phyloP scores from a whole-genome alignment of 2,329 filamentous ascomycete species.

The Arthrobotrys iridis region DNA sequence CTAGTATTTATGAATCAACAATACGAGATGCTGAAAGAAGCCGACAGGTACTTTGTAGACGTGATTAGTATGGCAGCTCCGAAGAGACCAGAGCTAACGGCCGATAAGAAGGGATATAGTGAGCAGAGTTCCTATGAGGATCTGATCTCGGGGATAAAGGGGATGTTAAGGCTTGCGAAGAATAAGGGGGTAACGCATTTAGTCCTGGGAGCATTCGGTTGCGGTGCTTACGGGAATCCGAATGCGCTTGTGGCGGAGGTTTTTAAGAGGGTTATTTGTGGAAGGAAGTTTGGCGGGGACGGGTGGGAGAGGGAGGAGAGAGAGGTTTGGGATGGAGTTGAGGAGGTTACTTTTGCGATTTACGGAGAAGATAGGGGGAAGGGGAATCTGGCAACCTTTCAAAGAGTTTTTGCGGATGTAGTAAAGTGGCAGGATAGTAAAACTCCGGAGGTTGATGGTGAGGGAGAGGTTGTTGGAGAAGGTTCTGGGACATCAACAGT shows the following conservation, averaged over 20 bases:
- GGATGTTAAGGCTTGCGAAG: constrained; percentile 67
- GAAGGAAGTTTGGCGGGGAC: constrained; percentile 56
- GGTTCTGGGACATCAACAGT: not conserved
- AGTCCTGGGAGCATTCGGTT: constrained; percentile 73
- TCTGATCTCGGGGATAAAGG: constrained; percentile 68
- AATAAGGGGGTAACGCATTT: constrained; percentile 65
- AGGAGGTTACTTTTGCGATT: constrained; percentile 71
- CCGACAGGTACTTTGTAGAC: constrained; percentile 70
- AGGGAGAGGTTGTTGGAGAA: not conserved
- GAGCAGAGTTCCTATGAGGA: constrained; percentile 66
- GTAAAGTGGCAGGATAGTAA: constrained; percentile 61
- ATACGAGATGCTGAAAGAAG: constrained; percentile 62
- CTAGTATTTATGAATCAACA: constrained; percentile 68
- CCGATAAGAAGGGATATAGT: constrained; percentile 62
- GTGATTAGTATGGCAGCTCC: constrained; percentile 70
- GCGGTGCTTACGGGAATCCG: constrained; percentile 72
- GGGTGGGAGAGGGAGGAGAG: constrained; percentile 56
- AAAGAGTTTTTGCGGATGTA: constrained; percentile 64
- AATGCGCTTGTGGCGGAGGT: constrained; percentile 68
- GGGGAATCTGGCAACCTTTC: constrained; percentile 64
- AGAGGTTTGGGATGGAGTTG: constrained; percentile 63
- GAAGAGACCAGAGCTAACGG: constrained; percentile 67
- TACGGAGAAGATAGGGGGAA: constrained; percentile 63
- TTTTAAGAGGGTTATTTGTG: constrained; percentile 65
- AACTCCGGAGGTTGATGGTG: constrained; percentile 63